Conservation (phyloP, 495 filamentous ascomycete species). For the Thozetella sp. region DNA sequence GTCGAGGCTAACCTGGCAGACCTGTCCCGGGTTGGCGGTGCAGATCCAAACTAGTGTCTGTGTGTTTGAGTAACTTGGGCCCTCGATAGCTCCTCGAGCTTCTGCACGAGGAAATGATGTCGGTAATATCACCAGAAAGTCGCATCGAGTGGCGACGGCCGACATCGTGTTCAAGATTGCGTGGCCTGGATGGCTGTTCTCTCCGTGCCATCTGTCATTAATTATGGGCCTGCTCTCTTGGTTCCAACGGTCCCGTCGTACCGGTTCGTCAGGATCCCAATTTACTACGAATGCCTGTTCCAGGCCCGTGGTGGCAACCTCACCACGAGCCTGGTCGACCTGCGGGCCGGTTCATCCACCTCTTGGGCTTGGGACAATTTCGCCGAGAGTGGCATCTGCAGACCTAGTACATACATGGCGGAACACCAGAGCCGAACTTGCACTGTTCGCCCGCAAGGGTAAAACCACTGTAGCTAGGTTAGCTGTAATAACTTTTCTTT, state of each 20-base stretch:
- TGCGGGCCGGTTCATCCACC: background rate
- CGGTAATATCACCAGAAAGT: too few species aligned
- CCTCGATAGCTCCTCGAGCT: background rate
- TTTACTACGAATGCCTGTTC: background rate
- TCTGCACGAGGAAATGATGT: background rate
- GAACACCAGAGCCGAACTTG: too few species aligned
- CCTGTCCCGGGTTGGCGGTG: constrained; percentile 1
- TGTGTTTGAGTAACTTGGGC: background rate
- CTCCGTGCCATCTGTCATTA: background rate
- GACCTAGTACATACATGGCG: too few species aligned
- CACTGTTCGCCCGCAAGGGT: too few species aligned
- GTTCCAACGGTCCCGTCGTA: constrained; percentile 4
- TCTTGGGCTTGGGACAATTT: background rate
- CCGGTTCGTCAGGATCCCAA: constrained; percentile 4
- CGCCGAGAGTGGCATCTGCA: too few species aligned
- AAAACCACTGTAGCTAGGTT: too few species aligned
- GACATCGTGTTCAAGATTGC: constrained; percentile 2
- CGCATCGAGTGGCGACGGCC: too few species aligned
- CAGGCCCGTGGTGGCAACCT: constrained; percentile 10
- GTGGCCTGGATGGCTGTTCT: background rate
- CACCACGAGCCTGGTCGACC: background rate
- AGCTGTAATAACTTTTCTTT: too few species aligned
- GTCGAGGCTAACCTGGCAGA: background rate
- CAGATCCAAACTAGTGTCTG: background rate
- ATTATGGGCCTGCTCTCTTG: background rate